phyloP scores from a whole-genome alignment of 257 asterid species.

The Coffea canephora region DNA sequence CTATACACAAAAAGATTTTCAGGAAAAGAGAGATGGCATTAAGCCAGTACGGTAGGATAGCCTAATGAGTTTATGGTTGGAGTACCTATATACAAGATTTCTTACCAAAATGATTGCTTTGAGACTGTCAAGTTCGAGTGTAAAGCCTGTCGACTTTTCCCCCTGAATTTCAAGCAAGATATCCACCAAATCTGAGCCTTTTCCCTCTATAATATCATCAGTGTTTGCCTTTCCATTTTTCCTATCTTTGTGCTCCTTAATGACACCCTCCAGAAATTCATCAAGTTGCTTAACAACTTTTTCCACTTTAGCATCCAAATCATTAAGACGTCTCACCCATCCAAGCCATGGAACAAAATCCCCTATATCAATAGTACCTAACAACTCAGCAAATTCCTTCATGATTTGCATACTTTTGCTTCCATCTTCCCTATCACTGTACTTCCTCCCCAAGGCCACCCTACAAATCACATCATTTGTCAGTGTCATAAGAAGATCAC shows the following conservation, averaged over 20 bases:
- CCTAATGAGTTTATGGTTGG: too few relatives aligned
- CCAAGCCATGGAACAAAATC: slow-evolving; percentile 16
- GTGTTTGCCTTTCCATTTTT: neutral
- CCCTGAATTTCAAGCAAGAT: slow-evolving; percentile 41
- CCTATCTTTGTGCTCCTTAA: slow-evolving; percentile 11
- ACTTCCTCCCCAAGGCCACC: slow-evolving; percentile 23
- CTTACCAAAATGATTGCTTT: slow-evolving; percentile 46
- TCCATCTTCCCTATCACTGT: slow-evolving; percentile 2
- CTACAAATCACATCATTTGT: slow-evolving; percentile 13
- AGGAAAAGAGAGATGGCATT: neutral
- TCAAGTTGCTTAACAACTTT: slow-evolving; percentile 3
- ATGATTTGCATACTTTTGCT: neutral
- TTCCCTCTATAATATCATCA: neutral
- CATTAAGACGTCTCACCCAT: slow-evolving; percentile 19
- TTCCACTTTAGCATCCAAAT: neutral
- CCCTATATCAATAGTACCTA: slow-evolving; percentile 2
- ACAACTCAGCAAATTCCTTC: neutral
- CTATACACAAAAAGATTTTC: too few relatives aligned
- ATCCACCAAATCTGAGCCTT: slow-evolving; percentile 35
- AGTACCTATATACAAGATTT: too few relatives aligned
- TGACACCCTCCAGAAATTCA: slow-evolving; percentile 3
- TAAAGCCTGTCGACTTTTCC: slow-evolving; percentile 13
- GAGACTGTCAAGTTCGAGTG: slow-evolving; percentile 22
- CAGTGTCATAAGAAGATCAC: neutral
- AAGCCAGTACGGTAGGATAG: too few relatives aligned